Evolutionary conservation across 257 asterid genomes (phyloP).

Genomic region (Ophiorrhiza pumila): DNA sequence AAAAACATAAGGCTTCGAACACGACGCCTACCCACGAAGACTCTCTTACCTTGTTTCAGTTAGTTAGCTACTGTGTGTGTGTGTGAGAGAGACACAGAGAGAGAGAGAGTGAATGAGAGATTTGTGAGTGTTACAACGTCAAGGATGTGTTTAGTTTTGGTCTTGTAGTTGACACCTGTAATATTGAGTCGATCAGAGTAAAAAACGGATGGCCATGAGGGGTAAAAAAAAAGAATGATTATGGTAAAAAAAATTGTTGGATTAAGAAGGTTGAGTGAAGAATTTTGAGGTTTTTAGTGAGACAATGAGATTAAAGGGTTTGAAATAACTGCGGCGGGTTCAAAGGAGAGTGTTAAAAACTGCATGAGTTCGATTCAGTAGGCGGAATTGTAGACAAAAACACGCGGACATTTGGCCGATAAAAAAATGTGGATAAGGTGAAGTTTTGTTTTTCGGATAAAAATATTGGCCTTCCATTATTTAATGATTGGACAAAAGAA

Average conservation of each 20-base stretch:
- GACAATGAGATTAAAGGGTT: not conserved
- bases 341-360: not conserved
- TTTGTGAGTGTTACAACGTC: constrained; percentile 10
- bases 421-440: not conserved
- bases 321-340: constrained; percentile 2
- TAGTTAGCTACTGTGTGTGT: not conserved
- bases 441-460: not conserved
- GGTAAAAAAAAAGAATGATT: not conserved
- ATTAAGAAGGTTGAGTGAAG: not conserved
- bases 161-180: constrained; percentile 11
- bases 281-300: not conserved
- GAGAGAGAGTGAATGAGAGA: too few species aligned
- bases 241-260: not conserved
- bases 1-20: constrained; percentile 10
- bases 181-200: not conserved
- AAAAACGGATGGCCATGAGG: constrained; percentile 9
- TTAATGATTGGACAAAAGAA: not conserved
- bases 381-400: not conserved
- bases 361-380: not conserved
- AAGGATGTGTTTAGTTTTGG: not conserved
- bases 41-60: not conserved
- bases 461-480: not conserved
- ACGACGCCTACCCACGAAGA: not conserved
- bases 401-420: not conserved
- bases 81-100: not conserved